Evolutionary conservation across 2,329 filamentous ascomycete genomes (phyloP).

Genomic region (Neonectria sp.): DNA sequence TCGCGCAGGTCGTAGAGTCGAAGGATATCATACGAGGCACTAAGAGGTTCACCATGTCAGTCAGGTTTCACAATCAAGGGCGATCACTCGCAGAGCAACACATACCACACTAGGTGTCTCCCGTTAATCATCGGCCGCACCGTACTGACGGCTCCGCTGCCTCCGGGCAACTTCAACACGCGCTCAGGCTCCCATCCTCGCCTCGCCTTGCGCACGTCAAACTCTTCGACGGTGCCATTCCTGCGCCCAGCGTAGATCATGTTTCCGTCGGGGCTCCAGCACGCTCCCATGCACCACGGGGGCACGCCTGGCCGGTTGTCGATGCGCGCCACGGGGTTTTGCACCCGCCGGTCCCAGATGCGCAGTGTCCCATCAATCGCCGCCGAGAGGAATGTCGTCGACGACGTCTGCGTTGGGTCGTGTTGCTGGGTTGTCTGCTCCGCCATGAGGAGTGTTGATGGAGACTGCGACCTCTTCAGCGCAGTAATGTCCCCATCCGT

Average conservation of each 20-base stretch:
- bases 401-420: slow-evolving; percentile 73
- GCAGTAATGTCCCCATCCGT: slow-evolving; percentile 14
- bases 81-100: slow-evolving; percentile 8
- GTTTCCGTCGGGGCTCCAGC: slow-evolving; percentile 97
- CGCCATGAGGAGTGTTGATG: slow-evolving; percentile 52
- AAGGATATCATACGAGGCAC: slow-evolving; percentile 93
- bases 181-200: slow-evolving; percentile 81
- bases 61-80: not conserved
- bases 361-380: slow-evolving; percentile 89
- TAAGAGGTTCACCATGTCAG: slow-evolving; percentile 52
- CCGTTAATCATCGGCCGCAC: slow-evolving; percentile 94
- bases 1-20: slow-evolving; percentile 90
- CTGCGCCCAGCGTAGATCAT: slow-evolving; percentile 92
- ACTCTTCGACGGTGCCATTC: slow-evolving; percentile 96
- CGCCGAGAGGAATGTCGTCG: slow-evolving; percentile 89
- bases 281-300: slow-evolving; percentile 97
- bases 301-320: slow-evolving; percentile 81
- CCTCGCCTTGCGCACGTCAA: slow-evolving; percentile 82
- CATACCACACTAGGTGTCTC: slow-evolving; percentile 85
- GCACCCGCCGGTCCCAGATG: slow-evolving; percentile 91
- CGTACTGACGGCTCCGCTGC: slow-evolving; percentile 91
- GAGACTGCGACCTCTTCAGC: slow-evolving; percentile 43
- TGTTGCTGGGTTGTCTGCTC: slow-evolving; percentile 57
- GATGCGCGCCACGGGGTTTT: slow-evolving; percentile 84
- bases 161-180: slow-evolving; percentile 88